These are phyloP conservation scores for Vitis hybrid DNA, from an alignment of 177 flowering plant genomes.

Conservation along the genomic window DNA sequence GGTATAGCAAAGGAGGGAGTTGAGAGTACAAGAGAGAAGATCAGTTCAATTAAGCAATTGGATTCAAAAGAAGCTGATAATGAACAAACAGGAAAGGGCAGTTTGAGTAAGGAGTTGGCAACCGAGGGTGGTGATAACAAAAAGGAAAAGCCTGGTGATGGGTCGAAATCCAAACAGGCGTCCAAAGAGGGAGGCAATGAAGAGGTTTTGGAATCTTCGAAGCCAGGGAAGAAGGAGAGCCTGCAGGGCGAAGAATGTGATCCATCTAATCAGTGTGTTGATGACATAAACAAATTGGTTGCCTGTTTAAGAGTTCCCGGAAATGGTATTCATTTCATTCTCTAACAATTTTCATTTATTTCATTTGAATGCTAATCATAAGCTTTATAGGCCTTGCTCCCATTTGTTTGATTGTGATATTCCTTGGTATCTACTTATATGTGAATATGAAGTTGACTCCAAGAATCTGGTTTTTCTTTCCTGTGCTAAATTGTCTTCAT, in stretches of 20 bases:
- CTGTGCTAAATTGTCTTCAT: too few relatives aligned
- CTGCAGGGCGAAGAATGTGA: constrained; percentile 56
- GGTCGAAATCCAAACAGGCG: constrained; percentile 12
- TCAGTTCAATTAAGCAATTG: constrained; percentile 2
- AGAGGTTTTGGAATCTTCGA: constrained; percentile 5
- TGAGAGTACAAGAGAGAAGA: constrained; percentile 4
- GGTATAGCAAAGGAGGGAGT: constrained; percentile 14
- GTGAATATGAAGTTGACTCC: background rate
- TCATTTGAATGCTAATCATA: background rate
- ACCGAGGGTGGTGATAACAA: constrained; percentile 11
- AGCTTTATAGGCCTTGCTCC: background rate
- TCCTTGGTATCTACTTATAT: too few relatives aligned
- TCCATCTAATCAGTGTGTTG: constrained; percentile 51
- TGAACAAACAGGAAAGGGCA: constrained; percentile 12
- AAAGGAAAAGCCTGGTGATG: constrained; percentile 15
- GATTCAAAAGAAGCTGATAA: constrained; percentile 12
- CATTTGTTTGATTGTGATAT: background rate
- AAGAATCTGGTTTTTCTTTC: too few relatives aligned
- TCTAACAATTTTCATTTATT: background rate
- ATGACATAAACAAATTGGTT: constrained; percentile 41
- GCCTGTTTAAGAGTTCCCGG: constrained; percentile 82
- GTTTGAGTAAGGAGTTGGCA: constrained; percentile 7
- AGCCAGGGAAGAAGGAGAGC: constrained; percentile 32
- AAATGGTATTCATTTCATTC: constrained; percentile 42
- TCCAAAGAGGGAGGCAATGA: constrained; percentile 17